phyloP scores from a whole-genome alignment of 202 grass and related monocot genomes.

The Saccharum hybrid region DNA sequence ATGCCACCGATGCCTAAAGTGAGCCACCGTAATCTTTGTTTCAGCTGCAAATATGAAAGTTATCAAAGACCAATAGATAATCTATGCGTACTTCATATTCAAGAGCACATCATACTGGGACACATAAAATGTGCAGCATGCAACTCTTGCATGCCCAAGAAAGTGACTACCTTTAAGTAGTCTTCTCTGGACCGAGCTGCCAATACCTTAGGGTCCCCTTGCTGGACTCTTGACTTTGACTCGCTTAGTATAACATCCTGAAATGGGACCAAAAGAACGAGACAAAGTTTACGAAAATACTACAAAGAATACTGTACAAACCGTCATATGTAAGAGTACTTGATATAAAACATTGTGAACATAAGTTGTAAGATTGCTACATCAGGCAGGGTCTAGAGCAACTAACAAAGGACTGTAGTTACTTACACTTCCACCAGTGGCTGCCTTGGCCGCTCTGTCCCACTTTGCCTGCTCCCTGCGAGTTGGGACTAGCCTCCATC shows the following conservation, averaged over 20 bases:
- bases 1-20: constrained; percentile 83
- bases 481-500: constrained; percentile 93
- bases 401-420: background rate
- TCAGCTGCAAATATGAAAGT: constrained; percentile 69
- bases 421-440: constrained; percentile 82
- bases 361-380: background rate
- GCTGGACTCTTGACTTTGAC: constrained; percentile 66
- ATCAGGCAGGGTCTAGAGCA: constrained; percentile 8
- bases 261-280: constrained; percentile 14
- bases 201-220: constrained; percentile 74
- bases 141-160: background rate
- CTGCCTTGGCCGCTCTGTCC: constrained; percentile 76
- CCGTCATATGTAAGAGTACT: background rate
- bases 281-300: background rate
- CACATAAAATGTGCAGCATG: background rate
- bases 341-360: background rate
- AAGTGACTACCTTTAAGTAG: constrained; percentile 73
- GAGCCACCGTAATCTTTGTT: constrained; percentile 72
- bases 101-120: constrained; percentile 15
- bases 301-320: background rate
- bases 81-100: constrained; percentile 10
- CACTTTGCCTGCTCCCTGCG: constrained; percentile 83
- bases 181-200: constrained; percentile 62
- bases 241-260: constrained; percentile 92
- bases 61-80: constrained; percentile 23